These are phyloP conservation scores for Primulina huaijiensis DNA, from an alignment of 257 asterid genomes.

Conservation along the genomic window DNA sequence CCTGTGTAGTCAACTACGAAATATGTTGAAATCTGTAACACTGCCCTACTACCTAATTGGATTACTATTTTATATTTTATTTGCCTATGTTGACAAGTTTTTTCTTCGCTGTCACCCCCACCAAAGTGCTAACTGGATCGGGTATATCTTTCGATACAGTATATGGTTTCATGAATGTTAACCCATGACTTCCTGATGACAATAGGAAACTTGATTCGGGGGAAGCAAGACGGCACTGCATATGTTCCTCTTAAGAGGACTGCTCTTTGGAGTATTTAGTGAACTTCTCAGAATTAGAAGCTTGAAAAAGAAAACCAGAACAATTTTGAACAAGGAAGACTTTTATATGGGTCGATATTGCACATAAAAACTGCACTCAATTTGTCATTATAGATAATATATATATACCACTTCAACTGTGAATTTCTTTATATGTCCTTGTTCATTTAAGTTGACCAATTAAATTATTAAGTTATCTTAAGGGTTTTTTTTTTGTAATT, in stretches of 20 bases:
- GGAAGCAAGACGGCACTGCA: neutral
- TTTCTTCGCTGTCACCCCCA: neutral
- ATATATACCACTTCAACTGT: no score
- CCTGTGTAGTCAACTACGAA: constrained; percentile 4
- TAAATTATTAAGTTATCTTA: no score
- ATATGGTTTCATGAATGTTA: neutral
- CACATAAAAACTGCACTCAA: constrained; percentile 17
- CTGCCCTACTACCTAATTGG: neutral
- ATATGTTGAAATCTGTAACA: neutral
- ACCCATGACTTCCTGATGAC: neutral
- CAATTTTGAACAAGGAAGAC: neutral
- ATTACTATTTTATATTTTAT: neutral
- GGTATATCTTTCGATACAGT: neutral
- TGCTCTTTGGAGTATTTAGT: neutral
- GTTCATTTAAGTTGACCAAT: no score
- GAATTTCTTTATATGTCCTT: no score
- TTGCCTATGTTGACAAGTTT: neutral
- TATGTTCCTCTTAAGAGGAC: neutral
- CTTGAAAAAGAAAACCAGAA: neutral
- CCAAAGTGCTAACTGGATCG: neutral
- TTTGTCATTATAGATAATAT: constrained; percentile 1
- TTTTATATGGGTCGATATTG: neutral
- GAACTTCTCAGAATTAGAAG: neutral
- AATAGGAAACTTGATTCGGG: neutral
- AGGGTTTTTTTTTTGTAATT: no score